A percentile compares a stretch with the other conserved stretches of the same genome.
Conservation (phyloP, 2,329 filamentous ascomycete species). For the Monilinia fructigena region DNA sequence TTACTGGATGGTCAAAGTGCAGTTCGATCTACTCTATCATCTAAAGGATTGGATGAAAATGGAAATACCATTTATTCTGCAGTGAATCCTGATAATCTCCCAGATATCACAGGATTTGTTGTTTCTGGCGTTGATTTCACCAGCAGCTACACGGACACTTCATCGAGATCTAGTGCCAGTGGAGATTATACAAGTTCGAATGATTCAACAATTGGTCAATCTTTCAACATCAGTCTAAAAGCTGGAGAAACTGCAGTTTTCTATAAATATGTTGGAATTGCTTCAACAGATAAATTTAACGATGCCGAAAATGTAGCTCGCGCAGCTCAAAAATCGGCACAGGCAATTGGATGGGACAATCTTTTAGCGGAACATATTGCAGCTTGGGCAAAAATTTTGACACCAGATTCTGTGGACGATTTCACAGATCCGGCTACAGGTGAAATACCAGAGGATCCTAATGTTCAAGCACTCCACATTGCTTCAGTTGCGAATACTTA, state of each 20-base stretch:
- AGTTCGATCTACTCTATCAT: constrained; percentile 59
- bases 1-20: constrained; percentile 67
- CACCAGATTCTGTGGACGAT: constrained; percentile 60
- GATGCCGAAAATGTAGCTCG: constrained; percentile 56
- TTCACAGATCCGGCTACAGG: constrained; percentile 58
- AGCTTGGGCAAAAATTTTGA: constrained; percentile 63
- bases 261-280: constrained; percentile 66
- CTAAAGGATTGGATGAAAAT: constrained; percentile 54
- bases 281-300: constrained; percentile 66
- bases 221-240: constrained; percentile 52
- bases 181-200: constrained; percentile 53
- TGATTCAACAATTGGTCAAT: constrained; percentile 63
- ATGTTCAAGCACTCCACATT: constrained; percentile 55
- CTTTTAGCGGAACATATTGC: constrained; percentile 55
- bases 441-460: constrained; percentile 56
- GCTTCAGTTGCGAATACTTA: constrained; percentile 54
- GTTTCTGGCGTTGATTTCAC: constrained; percentile 49
- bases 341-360: constrained; percentile 53
- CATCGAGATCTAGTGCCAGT: constrained; percentile 31
- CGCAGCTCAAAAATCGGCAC: constrained; percentile 52
- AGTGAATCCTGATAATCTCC: constrained; percentile 61
- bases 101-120: constrained; percentile 61
- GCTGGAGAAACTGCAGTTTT: constrained; percentile 55
- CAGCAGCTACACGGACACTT: constrained; percentile 42
- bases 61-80: constrained; percentile 59